Percentiles rank a stretch among this genome's conserved stretches.
These are phyloP conservation scores for Penicillium psychrofluorescens DNA, from an alignment of 495 filamentous ascomycete species.

Conservation along the genomic window DNA sequence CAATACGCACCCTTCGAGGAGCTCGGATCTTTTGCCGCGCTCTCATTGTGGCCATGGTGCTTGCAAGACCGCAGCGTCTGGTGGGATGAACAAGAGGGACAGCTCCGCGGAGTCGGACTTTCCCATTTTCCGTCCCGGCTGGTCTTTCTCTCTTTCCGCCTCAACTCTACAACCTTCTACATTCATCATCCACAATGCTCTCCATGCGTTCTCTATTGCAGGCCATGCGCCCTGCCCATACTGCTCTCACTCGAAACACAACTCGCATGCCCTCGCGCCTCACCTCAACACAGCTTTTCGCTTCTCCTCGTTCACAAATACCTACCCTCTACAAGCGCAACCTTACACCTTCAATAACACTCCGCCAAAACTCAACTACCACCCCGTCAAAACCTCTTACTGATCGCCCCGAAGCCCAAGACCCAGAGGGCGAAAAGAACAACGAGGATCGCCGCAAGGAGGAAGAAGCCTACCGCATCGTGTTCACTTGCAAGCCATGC, in stretches of 20 bases:
- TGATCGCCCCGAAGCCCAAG: slow-evolving; percentile 14
- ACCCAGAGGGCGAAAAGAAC: slow-evolving; percentile 23
- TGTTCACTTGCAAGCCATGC: slow-evolving; percentile 92
- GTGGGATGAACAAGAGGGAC: neutral
- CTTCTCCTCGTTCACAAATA: neutral
- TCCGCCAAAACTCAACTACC: slow-evolving; percentile 25
- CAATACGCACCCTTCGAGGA: slow-evolving; percentile 54
- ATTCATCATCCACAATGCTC: neutral
- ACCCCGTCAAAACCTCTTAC: slow-evolving; percentile 21
- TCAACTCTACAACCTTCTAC: neutral
- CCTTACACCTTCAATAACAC: slow-evolving; percentile 2
- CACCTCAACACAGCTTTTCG: slow-evolving; percentile 7
- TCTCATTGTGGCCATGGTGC: slow-evolving; percentile 56
- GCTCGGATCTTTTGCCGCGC: slow-evolving; percentile 64
- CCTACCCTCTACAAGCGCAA: neutral
- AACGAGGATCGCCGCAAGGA: slow-evolving; percentile 31
- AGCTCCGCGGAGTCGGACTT: neutral
- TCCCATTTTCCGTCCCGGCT: too few species aligned
- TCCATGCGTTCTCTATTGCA: slow-evolving; percentile 15
- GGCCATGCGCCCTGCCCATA: slow-evolving; percentile 9
- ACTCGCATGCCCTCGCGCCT: slow-evolving; percentile 3
- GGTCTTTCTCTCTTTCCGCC: neutral
- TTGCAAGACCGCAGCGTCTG: neutral
- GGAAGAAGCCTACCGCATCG: slow-evolving; percentile 71
- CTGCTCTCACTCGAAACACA: slow-evolving; percentile 2